Percentiles rank a stretch among this genome's conserved stretches.
These are phyloP conservation scores for Podospora pseudocomata DNA, from an alignment of 495 filamentous ascomycete species.

Conservation along the genomic window DNA sequence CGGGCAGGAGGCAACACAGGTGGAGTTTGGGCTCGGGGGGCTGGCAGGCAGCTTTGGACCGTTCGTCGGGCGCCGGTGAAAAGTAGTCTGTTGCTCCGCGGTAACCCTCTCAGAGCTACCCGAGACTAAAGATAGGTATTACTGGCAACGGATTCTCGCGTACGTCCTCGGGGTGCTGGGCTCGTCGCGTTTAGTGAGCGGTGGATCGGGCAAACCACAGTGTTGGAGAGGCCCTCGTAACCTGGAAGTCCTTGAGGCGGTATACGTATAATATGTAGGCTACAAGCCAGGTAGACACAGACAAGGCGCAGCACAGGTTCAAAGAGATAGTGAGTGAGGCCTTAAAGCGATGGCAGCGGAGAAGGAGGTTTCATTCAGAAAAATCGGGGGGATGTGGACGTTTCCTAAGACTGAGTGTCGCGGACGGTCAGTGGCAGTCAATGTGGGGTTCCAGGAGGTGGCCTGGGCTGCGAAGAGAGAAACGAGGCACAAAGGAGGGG, in stretches of 20 bases:
- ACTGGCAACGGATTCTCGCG: not conserved
- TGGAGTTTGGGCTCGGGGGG: not conserved
- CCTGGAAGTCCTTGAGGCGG: too few relatives aligned
- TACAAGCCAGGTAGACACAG: not conserved
- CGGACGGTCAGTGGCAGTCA: constrained; percentile 21
- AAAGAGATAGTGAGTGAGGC: not conserved
- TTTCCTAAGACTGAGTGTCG: constrained; percentile 14
- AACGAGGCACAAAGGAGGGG: constrained; percentile 25
- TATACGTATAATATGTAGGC: not conserved
- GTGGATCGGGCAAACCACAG: not conserved
- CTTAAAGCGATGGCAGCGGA: not conserved
- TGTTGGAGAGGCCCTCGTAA: not conserved
- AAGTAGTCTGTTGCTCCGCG: not conserved
- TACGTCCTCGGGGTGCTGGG: not conserved
- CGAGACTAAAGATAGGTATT: not conserved
- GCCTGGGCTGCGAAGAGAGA: constrained; percentile 11
- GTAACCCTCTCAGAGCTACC: too few relatives aligned
- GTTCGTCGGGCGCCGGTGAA: not conserved
- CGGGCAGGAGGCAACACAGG: not conserved
- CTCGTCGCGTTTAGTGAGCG: not conserved
- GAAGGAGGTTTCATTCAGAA: constrained; percentile 3
- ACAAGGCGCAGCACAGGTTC: not conserved
- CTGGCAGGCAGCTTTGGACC: not conserved
- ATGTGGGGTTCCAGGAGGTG: constrained; percentile 26
- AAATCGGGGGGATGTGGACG: constrained; percentile 17